Percentiles rank a stretch among this genome's conserved stretches.
phyloP scores from a whole-genome alignment of 768 basidiomycete genomes.

The Termitomyces sp. region DNA sequence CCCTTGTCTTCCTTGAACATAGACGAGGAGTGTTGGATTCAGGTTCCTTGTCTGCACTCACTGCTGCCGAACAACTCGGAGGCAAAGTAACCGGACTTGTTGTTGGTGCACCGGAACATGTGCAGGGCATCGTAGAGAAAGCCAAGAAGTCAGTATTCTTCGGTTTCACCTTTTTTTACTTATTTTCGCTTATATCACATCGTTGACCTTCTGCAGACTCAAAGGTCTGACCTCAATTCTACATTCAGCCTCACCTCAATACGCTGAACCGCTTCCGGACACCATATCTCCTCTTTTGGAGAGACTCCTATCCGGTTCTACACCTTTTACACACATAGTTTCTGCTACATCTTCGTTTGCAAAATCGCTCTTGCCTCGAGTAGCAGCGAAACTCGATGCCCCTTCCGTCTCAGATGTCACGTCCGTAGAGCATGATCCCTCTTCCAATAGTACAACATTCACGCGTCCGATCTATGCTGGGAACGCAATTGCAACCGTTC shows the following conservation, averaged over 20 bases:
- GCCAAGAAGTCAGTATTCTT: slow-evolving; percentile 67
- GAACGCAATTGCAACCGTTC: slow-evolving; percentile 92
- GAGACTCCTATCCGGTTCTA: slow-evolving; percentile 57
- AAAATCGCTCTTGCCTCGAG: slow-evolving; percentile 89
- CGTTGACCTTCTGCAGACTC: slow-evolving; percentile 38
- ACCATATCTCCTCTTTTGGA: slow-evolving; percentile 79
- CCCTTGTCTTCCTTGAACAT: slow-evolving; percentile 90
- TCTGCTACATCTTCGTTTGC: slow-evolving; percentile 89
- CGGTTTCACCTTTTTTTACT: background rate
- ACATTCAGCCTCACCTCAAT: slow-evolving; percentile 66
- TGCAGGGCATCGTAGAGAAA: slow-evolving; percentile 60
- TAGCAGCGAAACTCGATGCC: slow-evolving; percentile 84
- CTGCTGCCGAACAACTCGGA: slow-evolving; percentile 83
- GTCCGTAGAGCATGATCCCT: slow-evolving; percentile 65
- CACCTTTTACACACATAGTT: slow-evolving; percentile 83
- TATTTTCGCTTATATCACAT: background rate
- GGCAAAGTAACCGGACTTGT: slow-evolving; percentile 81
- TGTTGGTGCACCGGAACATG: slow-evolving; percentile 63
- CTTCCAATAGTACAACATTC: slow-evolving; percentile 77
- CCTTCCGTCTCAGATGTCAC: slow-evolving; percentile 91
- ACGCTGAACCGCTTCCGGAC: slow-evolving; percentile 69
- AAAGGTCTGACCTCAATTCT: slow-evolving; percentile 64
- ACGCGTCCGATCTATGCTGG: slow-evolving; percentile 96
- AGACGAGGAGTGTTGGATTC: slow-evolving; percentile 76
- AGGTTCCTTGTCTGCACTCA: slow-evolving; percentile 83